phyloP scores from a whole-genome alignment of 2,329 filamentous ascomycete species.

The Podosphaera fusca region DNA sequence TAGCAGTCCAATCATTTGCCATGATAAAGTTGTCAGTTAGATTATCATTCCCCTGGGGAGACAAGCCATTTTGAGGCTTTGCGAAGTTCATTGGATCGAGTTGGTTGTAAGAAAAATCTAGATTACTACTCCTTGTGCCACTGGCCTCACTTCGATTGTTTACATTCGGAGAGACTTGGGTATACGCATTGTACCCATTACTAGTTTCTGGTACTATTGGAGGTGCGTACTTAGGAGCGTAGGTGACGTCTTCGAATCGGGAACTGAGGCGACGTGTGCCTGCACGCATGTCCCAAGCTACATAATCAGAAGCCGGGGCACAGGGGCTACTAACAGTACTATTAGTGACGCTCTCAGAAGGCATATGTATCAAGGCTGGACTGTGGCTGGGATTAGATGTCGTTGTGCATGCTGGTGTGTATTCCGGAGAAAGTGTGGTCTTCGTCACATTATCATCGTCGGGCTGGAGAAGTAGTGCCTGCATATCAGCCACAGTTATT shows the following conservation, averaged over 20 bases:
- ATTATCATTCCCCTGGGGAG: background rate
- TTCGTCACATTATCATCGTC: background rate
- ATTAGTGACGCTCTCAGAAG: background rate
- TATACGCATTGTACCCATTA: background rate
- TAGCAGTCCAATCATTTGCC: background rate
- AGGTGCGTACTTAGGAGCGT: background rate
- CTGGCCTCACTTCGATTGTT: background rate
- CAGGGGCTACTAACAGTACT: background rate
- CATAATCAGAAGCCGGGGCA: background rate
- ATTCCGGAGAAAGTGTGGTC: background rate
- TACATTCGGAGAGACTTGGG: background rate
- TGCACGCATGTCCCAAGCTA: background rate
- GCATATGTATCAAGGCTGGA: background rate
- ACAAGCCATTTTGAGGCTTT: background rate
- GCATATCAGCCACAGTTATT: slow-evolving; percentile 7
- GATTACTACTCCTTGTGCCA: background rate
- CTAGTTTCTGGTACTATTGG: background rate
- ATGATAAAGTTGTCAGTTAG: background rate
- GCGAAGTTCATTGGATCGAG: background rate
- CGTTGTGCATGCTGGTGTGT: background rate
- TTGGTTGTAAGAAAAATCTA: background rate
- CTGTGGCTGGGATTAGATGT: background rate
- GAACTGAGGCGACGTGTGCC: background rate
- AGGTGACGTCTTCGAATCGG: background rate
- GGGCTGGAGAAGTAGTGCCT: slow-evolving; percentile 1